Conservation (phyloP, 192 early-diverging fungal species). For the Coemansia brasiliensis region DNA sequence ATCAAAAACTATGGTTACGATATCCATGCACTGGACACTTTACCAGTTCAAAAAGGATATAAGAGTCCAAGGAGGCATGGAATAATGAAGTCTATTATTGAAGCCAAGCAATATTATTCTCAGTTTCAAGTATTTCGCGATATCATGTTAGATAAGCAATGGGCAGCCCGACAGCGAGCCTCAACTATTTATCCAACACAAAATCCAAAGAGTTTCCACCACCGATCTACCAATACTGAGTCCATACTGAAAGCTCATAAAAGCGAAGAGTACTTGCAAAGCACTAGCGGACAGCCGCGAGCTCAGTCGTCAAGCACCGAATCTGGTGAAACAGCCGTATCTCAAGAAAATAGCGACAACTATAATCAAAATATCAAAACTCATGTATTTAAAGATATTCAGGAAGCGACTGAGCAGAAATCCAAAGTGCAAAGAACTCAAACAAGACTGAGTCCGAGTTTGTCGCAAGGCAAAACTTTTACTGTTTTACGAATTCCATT, state of each 20-base stretch:
- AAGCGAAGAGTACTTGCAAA: not conserved
- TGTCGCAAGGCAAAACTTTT: constrained; percentile 16
- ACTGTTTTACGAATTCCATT: constrained; percentile 17
- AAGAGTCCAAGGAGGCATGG: too few species aligned
- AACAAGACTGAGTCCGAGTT: not conserved
- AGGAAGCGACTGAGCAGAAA: not conserved
- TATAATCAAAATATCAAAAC: not conserved
- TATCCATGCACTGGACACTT: constrained; percentile 18
- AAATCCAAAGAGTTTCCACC: too few species aligned
- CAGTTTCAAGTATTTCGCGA: constrained; percentile 37
- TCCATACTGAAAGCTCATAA: not conserved
- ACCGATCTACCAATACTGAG: not conserved
- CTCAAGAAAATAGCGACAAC: not conserved
- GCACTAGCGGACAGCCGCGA: not conserved
- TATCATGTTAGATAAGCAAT: constrained; percentile 29
- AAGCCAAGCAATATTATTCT: constrained; percentile 30
- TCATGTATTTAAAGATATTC: not conserved
- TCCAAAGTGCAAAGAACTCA: not conserved
- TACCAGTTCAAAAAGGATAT: constrained; percentile 29
- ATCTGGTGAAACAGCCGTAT: constrained; percentile 16
- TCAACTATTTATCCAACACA: not conserved
- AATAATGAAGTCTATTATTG: not conserved
- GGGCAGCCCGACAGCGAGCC: constrained; percentile 1
- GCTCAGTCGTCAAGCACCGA: constrained; percentile 12
- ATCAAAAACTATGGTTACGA: constrained; percentile 29